A percentile compares a stretch with the other conserved stretches of the same genome.
phyloP scores from a whole-genome alignment of 2,329 filamentous ascomycete genomes.

The Fulvia fulva region DNA sequence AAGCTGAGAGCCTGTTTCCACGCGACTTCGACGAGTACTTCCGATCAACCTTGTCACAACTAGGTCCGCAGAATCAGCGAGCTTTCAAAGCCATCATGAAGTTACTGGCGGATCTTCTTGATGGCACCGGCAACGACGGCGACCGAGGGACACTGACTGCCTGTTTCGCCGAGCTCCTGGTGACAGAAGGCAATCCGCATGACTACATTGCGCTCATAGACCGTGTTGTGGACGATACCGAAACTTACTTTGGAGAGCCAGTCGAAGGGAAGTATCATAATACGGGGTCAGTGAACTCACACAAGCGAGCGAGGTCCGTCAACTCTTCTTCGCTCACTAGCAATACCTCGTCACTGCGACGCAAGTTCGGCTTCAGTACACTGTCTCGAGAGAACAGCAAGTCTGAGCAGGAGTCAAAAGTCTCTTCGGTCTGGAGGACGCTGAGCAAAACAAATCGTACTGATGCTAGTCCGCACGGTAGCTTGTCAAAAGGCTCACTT shows the following conservation, averaged over 20 bases:
- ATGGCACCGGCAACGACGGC: slow-evolving; percentile 85
- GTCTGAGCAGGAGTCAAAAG: slow-evolving; percentile 62
- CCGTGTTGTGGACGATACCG: slow-evolving; percentile 82
- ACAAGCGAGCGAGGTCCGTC: slow-evolving; percentile 55
- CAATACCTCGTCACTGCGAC: slow-evolving; percentile 79
- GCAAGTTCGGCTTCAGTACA: slow-evolving; percentile 73
- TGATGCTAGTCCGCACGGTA: slow-evolving; percentile 57
- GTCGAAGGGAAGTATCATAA: slow-evolving; percentile 26
- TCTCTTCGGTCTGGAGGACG: slow-evolving; percentile 78
- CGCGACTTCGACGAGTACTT: slow-evolving; percentile 66
- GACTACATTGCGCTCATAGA: slow-evolving; percentile 87
- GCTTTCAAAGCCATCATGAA: slow-evolving; percentile 82
- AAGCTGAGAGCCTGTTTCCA: slow-evolving; percentile 59
- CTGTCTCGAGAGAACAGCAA: slow-evolving; percentile 77
- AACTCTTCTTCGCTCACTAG: slow-evolving; percentile 74
- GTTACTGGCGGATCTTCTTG: slow-evolving; percentile 78
- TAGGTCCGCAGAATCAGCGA: slow-evolving; percentile 60
- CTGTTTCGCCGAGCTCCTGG: slow-evolving; percentile 82
- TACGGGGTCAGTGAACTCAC: slow-evolving; percentile 22
- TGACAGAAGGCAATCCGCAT: slow-evolving; percentile 70
- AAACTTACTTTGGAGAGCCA: slow-evolving; percentile 75
- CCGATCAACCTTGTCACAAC: slow-evolving; percentile 48
- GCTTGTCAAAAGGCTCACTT: slow-evolving; percentile 63
- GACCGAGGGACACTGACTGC: slow-evolving; percentile 84
- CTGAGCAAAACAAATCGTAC: slow-evolving; percentile 72